Base-by-base conservation (phyloP, 192 early-diverging fungal genomes). In the Coemansia sp. region DNA sequence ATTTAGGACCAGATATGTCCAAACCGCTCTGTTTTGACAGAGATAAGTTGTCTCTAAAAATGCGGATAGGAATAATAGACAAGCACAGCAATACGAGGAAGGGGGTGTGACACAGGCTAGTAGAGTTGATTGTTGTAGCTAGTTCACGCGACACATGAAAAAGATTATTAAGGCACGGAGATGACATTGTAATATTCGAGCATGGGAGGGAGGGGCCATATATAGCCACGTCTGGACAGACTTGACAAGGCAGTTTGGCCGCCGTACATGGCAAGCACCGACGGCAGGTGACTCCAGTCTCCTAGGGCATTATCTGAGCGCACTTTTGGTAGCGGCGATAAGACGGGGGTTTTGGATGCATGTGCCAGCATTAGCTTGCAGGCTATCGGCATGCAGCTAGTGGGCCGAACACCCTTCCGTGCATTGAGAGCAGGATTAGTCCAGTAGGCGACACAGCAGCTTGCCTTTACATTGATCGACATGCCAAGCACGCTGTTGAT, bases 131-230 rank as follows among this genome's bases (percentile, higher is more conserved):
- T 57, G 31, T 57, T 57, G 54, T 33, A 7, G 54, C 29, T 33
- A 34, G 54, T 57, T 57, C 54, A 57, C 54, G 54, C 54, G 54
- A 57, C 31, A 57, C 54, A 17, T 16, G 10, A 54, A 54, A 57
- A 57, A 17, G 4, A 57, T 35, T 57, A 57, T 57, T 57, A 34
- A 57, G 54, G 54, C 54, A 33, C 54, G 54, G 54, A 57, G 54
- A 57, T 57, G 54, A 33, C 27, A 14, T 16, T 54, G 50, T 53
- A 29, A 54, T 31, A 54, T 33, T 16, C 24, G 51, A 31, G 29
- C 51, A 54, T 54, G 51, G 51, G 10, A 33, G 51, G 51, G 14
- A 29, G 6, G 19, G 19, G 46, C 19, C 9, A 54, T 29, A 31
- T 54, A 54, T 54, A 54, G 51, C 10, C 27, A 31, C 4, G 11